phyloP scores from a whole-genome alignment of 352 stramenopile species.

The Globisporangium viniferum region DNA sequence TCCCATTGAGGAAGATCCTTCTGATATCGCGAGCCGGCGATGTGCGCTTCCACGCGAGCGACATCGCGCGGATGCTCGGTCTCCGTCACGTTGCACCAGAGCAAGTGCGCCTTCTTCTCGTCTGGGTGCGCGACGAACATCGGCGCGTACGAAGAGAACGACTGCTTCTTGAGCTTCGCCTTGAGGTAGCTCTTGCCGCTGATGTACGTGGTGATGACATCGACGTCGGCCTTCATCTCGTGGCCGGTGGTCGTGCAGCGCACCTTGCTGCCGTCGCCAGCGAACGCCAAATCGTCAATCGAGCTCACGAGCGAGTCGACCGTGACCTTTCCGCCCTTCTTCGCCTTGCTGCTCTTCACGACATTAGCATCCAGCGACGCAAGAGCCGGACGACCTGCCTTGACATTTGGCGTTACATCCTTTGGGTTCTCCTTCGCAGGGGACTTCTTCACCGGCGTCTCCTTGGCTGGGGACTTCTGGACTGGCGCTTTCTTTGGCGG shows the following conservation, averaged over 20 bases:
- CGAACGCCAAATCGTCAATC: conserved; percentile 38
- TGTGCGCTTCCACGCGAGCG: conserved; percentile 53
- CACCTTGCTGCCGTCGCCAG: conserved; percentile 38
- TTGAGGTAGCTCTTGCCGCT: conserved; percentile 59
- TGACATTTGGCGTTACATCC: conserved; percentile 7
- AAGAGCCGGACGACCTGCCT: conserved; percentile 16
- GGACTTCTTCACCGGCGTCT: conserved; percentile 13
- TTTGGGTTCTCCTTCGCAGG: conserved; percentile 16
- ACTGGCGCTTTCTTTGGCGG: neutral
- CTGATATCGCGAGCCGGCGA: conserved; percentile 45
- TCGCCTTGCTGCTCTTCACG: conserved; percentile 18
- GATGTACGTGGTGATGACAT: conserved; percentile 50
- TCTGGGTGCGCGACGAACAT: conserved; percentile 67
- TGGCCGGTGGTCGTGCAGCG: conserved; percentile 60
- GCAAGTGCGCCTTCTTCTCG: conserved; percentile 40
- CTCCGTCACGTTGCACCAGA: conserved; percentile 72
- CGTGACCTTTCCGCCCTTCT: conserved; percentile 19
- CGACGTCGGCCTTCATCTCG: conserved; percentile 61
- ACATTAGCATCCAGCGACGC: conserved; percentile 17
- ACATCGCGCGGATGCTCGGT: conserved; percentile 46
- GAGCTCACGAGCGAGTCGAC: conserved; percentile 46
- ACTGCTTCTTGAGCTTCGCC: conserved; percentile 32
- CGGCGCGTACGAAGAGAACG: conserved; percentile 52
- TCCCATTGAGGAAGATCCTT: conserved; percentile 56
- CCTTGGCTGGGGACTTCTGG: conserved; percentile 14